Evolutionary conservation across 192 early-diverging fungal species (phyloP), one percentile per base, ranked within the genome.

Genomic region (Linnemannia elongata): DNA sequence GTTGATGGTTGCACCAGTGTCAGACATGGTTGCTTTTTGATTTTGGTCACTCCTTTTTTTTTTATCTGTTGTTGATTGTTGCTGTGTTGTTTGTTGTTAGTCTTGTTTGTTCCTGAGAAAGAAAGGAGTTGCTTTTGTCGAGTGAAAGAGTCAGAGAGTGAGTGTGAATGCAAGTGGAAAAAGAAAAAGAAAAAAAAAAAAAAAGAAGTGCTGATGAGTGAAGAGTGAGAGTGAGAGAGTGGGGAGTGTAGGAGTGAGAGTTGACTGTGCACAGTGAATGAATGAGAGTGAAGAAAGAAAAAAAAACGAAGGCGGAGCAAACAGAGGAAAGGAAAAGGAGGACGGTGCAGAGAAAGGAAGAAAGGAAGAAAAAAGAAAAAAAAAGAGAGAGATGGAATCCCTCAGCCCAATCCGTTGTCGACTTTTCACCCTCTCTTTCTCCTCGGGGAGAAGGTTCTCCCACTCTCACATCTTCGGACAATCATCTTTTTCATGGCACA

Each of bases 391-490:
- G 54, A 24, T 1, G 10, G 7, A 57, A 3, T 57, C 55, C 55
- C n/a, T 57, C 55, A 57, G 55, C 55, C 55, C 55, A 27, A 27
- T n/a, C 60, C 27, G 10, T 63, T 1, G 47, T 18, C 47, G 17
- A 20, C 27, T 13, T 30, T 27, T 13, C 27, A 63, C 27, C 9
- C 8, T 24, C 8, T n/a, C 60, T 33, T 12, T 15, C 12, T 33
- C 27, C 60, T 66, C 60, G 60, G 60, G 60, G 30, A 66, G 60
- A 66, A 66, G 33, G 33, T 66, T 66, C 60, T 35, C 30, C 60
- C 60, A 33, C 30, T 24, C n/a, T 60, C 24, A 6, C 24, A 30
- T 13, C 44, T 63, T 33, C 60, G 60, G 55, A 27, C 55, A 27
- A 57, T 60, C 44, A 13, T 13, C 44, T 3, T 45, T 45, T 45